Percentiles rank a stretch among this genome's conserved stretches.
Evolutionary conservation across 2,329 filamentous ascomycete species (phyloP).

Genomic region (Kalmusia sp.): DNA sequence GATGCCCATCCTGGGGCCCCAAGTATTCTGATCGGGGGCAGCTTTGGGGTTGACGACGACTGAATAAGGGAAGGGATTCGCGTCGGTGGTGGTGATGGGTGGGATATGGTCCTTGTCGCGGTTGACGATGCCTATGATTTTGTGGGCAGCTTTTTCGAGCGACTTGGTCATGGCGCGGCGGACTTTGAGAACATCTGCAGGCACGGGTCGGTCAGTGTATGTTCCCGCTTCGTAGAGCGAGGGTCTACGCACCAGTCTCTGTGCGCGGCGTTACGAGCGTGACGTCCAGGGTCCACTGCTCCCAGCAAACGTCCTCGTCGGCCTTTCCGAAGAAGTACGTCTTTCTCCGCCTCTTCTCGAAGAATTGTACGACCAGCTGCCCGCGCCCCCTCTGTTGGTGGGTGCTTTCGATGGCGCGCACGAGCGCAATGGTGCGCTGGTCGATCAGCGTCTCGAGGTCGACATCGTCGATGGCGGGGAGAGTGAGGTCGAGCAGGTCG

Average conservation of each 20-base stretch:
- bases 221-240: neutral
- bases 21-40: constrained; percentile 64
- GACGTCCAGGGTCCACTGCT: constrained; percentile 92
- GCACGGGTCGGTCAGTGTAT: constrained; percentile 1
- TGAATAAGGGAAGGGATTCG: constrained; percentile 94
- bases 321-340: constrained; percentile 75
- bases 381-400: constrained; percentile 68
- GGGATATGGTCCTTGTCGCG: constrained; percentile 94
- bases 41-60: constrained; percentile 84
- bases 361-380: constrained; percentile 88
- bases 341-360: constrained; percentile 88
- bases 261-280: constrained; percentile 90
- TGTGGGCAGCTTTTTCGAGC: constrained; percentile 84
- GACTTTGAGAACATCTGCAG: constrained; percentile 83
- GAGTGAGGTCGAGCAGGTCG: constrained; percentile 88
- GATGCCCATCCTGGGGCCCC: constrained; percentile 77
- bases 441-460: constrained; percentile 95
- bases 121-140: constrained; percentile 88
- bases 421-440: constrained; percentile 78
- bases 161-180: constrained; percentile 90
- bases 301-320: constrained; percentile 96
- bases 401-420: constrained; percentile 74
- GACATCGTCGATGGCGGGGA: constrained; percentile 87
- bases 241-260: constrained; percentile 73
- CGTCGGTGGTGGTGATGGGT: constrained; percentile 88